Percentiles rank a stretch among this genome's conserved stretches.
Evolutionary conservation across 495 filamentous ascomycete species (phyloP).

Genomic region (Podospora sp.): DNA sequence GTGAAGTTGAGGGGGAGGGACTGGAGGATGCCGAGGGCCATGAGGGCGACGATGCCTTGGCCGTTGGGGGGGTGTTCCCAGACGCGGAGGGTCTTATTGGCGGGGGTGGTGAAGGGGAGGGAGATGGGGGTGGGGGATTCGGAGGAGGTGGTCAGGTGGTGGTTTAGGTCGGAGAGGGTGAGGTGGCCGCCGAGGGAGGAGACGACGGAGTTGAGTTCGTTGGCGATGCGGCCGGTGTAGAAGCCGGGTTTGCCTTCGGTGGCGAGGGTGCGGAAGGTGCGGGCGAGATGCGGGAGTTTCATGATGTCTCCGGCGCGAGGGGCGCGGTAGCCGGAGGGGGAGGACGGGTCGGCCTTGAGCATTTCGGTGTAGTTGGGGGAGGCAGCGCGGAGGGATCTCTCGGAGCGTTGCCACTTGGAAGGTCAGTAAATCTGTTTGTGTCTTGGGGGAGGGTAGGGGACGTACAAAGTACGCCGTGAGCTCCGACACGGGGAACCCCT

Average conservation of each 20-base stretch:
- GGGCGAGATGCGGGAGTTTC: conserved; percentile 78
- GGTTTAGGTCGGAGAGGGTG: conserved; percentile 74
- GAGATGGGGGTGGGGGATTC: conserved; percentile 83
- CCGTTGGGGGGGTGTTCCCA: conserved; percentile 99
- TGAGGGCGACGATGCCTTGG: conserved; percentile 92
- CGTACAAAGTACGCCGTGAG: conserved; percentile 71
- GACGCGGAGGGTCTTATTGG: conserved; percentile 42
- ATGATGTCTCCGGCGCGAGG: conserved; percentile 86
- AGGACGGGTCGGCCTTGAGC: conserved; percentile 61
- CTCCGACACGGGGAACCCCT: conserved; percentile 88
- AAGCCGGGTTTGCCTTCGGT: conserved; percentile 86
- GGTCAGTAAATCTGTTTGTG: not conserved
- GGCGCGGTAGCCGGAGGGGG: conserved; percentile 64
- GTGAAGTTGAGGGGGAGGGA: conserved; percentile 75
- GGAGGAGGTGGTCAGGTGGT: conserved; percentile 72
- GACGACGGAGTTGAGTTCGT: conserved; percentile 76
- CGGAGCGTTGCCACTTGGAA: conserved; percentile 66
- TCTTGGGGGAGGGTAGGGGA: conserved; percentile 11
- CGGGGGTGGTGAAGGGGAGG: conserved; percentile 72
- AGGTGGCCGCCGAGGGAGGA: conserved; percentile 76
- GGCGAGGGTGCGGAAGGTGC: conserved; percentile 79
- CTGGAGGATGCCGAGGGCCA: conserved; percentile 89
- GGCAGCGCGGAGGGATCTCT: conserved; percentile 62
- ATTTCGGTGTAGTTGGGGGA: conserved; percentile 86
- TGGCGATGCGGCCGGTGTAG: conserved; percentile 81